phyloP scores from a whole-genome alignment of 2,329 filamentous ascomycete genomes.

The Aspergillus sp. region DNA sequence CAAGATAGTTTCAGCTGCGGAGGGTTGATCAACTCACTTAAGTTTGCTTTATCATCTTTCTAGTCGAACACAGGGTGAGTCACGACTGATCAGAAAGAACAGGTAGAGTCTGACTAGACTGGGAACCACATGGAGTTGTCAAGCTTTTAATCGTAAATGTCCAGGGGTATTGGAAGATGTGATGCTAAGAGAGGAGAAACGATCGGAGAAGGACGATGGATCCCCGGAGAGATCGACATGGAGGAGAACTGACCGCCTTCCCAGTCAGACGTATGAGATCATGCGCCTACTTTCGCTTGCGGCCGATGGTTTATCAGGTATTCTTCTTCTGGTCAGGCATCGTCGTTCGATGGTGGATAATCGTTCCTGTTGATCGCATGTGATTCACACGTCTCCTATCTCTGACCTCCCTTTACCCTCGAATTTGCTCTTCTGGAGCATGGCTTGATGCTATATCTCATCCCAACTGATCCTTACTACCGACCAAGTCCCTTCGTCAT shows the following conservation, averaged over 20 bases:
- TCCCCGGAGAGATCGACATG: not conserved
- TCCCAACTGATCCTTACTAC: too few relatives aligned
- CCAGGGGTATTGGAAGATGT: too few relatives aligned
- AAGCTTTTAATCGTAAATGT: not conserved
- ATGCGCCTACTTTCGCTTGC: not conserved
- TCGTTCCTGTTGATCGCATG: not conserved
- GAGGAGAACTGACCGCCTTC: not conserved
- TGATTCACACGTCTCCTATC: not conserved
- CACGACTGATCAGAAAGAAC: not conserved
- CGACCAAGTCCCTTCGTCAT: not conserved
- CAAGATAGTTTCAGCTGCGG: not conserved
- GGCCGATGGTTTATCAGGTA: not conserved
- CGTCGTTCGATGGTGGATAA: not conserved
- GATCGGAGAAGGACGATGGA: too few relatives aligned
- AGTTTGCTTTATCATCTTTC: not conserved
- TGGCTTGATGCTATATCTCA: too few relatives aligned
- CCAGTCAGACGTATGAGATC: not conserved
- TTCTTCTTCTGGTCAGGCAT: not conserved
- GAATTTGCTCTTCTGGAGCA: too few relatives aligned
- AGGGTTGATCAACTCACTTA: not conserved
- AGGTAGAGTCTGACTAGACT: not conserved
- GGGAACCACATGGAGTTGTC: not conserved
- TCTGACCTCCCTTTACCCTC: slow-evolving; percentile 5
- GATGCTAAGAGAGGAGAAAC: too few relatives aligned
- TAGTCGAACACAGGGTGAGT: not conserved